Base-by-base conservation (phyloP, 495 filamentous ascomycete species). In the Penicillium samsonianum region DNA sequence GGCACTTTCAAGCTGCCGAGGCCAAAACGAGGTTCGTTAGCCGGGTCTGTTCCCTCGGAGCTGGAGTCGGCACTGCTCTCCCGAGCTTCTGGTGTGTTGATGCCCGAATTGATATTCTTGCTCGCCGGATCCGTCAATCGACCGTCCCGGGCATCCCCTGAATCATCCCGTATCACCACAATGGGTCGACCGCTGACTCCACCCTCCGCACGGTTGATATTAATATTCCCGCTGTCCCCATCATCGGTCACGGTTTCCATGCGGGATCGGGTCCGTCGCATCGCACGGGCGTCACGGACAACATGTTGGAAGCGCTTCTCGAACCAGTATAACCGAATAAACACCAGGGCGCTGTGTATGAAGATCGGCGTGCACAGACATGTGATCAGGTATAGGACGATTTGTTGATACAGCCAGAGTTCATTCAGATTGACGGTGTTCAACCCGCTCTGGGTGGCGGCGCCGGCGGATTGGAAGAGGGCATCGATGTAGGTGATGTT, bases 251-350 rank as follows among this genome's bases (percentile, higher is more conserved):
- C 80, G 2, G 81, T 80, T 48, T 84, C 82, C 19, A 82, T 77
- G 55, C 84, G 77, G 5, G 84, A 80, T 46, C 82, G 81, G 9
- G 84, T 78, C 5, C 75, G 66, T 43, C 85, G 85, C 38, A 82
- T 52, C 42, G 69, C 73, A 11, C 80, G 74, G 5, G 81, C 80
- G 58, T 86, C 81, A 22, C 74, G 80, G 28, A 87, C 92, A 46
- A 97, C 79, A 60, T 88, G 76, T 69, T 91, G 85, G 63, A 98
- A 96, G 3, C 91, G 84, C 67, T 92, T 96, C 74, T 98, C 92
- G 64, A 98, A 98, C 93, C 92, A 98, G 73, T 96, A 96, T 5
- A 98, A 76, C 3, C 94, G 89, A 20, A 98, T 77, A 63, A 95
- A 95, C 0, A 98, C 93, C 28, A 98, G 88, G 30, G 83, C 87